phyloP scores from a whole-genome alignment of 257 asterid species.

The Coffea eugenioides region DNA sequence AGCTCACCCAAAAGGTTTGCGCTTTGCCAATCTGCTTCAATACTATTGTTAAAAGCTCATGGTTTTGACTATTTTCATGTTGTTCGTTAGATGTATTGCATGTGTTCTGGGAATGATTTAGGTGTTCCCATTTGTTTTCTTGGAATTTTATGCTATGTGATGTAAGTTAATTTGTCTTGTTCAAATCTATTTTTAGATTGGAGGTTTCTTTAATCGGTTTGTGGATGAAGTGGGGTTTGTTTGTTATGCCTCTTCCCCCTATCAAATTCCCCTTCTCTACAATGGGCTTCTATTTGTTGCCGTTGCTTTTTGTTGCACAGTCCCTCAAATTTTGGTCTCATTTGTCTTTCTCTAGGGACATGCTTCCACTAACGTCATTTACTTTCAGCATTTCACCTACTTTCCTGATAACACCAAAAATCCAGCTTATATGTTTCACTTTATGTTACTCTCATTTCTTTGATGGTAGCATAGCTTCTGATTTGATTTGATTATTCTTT shows the following conservation, averaged over 20 bases:
- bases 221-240: slow-evolving; percentile 24
- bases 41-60: background rate
- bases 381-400: background rate
- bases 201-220: slow-evolving; percentile 20
- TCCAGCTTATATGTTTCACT: background rate
- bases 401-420: background rate
- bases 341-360: slow-evolving; percentile 50
- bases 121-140: slow-evolving; percentile 8
- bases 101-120: slow-evolving; percentile 17
- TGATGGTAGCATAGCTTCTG: background rate
- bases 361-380: slow-evolving; percentile 13
- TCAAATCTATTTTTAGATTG: slow-evolving; percentile 20
- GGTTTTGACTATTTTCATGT: slow-evolving; percentile 2
- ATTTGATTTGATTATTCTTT: background rate
- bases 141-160: slow-evolving; percentile 27
- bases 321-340: slow-evolving; percentile 37
- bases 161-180: slow-evolving; percentile 38
- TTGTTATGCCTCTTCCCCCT: slow-evolving; percentile 24
- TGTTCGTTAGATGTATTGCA: slow-evolving; percentile 17
- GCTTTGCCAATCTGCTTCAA: slow-evolving; percentile 3
- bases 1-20: slow-evolving; percentile 82
- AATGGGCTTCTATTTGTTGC: slow-evolving; percentile 34
- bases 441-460: background rate
- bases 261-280: slow-evolving; percentile 15
- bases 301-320: slow-evolving; percentile 24